Conservation (phyloP, 192 early-diverging fungal genomes). For the Gorgonomyces haynaldii region DNA sequence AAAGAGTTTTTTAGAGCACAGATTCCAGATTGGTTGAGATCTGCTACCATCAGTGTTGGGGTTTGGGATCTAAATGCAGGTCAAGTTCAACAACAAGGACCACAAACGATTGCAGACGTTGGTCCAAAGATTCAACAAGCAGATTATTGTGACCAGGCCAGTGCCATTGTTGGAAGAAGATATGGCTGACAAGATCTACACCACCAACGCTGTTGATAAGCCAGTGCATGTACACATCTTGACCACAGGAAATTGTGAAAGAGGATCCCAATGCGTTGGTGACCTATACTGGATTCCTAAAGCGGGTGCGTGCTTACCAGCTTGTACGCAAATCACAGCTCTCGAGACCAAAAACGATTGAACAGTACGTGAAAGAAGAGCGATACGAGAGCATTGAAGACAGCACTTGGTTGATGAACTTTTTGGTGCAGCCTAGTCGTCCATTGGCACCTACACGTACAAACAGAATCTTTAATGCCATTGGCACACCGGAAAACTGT, state of each 20-base stretch:
- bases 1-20: conserved; percentile 26
- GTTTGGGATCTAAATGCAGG: conserved; percentile 12
- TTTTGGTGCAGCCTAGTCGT: conserved; percentile 23
- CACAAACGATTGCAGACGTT: conserved; percentile 1
- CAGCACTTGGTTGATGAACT: conserved; percentile 9
- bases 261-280: not conserved
- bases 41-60: conserved; percentile 23
- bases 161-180: conserved; percentile 28
- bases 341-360: conserved; percentile 22
- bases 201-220: not conserved
- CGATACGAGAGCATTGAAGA: conserved; percentile 13
- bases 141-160: conserved; percentile 13
- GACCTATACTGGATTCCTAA: conserved; percentile 21
- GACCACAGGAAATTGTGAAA: not conserved
- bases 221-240: conserved; percentile 3
- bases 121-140: not conserved
- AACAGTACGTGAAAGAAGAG: conserved; percentile 40
- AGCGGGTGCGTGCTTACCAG: conserved; percentile 36
- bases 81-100: conserved; percentile 8
- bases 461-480: conserved; percentile 10
- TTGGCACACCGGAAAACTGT: conserved; percentile 27
- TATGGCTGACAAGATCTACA: conserved; percentile 12
- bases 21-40: conserved; percentile 23
- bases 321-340: conserved; percentile 23
- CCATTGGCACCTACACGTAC: conserved; percentile 34